phyloP scores from a whole-genome alignment of 73 alveolate genomes.

The Tetrahymena elliotti region DNA sequence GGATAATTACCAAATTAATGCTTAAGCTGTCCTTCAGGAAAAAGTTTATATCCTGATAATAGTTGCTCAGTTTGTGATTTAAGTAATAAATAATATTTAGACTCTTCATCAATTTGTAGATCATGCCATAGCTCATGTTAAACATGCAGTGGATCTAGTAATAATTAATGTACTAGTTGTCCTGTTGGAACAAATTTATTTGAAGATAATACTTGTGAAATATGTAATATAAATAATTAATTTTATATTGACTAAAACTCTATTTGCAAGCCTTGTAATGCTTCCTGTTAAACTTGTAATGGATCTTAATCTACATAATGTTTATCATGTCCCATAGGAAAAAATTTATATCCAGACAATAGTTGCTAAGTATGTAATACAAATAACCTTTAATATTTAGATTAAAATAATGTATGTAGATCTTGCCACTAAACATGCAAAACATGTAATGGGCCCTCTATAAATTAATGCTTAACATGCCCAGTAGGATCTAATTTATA shows the following conservation, averaged over 20 bases:
- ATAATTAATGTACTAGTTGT: not conserved
- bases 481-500: not conserved
- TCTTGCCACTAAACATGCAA: not conserved
- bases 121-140: not conserved
- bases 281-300: not conserved
- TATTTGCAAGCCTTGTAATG: not conserved
- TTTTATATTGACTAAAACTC: not conserved
- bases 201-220: not conserved
- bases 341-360: not conserved
- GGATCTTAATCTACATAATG: not conserved
- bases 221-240: not conserved
- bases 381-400: not conserved
- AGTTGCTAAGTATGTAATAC: not conserved
- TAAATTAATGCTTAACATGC: not conserved
- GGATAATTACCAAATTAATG: not conserved
- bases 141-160: not conserved
- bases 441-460: not conserved
- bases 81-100: not conserved
- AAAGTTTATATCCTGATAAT: not conserved
- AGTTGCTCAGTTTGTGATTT: not conserved
- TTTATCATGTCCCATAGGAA: not conserved
- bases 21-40: not conserved
- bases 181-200: not conserved
- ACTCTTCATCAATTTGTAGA: not conserved
- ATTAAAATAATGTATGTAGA: not conserved